Conservation (phyloP, 345 rosid genomes). For the Euclidium syriacum region DNA sequence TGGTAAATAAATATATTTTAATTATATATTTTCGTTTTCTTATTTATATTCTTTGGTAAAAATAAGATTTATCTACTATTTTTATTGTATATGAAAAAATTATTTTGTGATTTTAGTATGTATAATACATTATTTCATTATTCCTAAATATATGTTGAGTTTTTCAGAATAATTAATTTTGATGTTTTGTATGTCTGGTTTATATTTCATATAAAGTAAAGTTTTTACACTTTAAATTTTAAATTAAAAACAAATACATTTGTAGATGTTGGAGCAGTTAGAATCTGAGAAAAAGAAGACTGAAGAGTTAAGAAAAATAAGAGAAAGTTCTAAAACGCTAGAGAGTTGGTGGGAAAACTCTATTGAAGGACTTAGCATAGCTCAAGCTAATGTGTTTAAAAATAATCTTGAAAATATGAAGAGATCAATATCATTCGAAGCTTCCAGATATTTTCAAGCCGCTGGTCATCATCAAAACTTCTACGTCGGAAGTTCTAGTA, state of each 20-base stretch:
- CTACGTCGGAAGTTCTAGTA: slow-evolving; percentile 5
- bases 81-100: no score
- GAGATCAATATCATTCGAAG: slow-evolving; percentile 31
- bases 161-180: background rate
- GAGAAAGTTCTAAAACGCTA: slow-evolving; percentile 5
- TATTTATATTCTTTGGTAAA: no score
- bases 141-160: background rate
- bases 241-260: background rate
- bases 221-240: background rate
- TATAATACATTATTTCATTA: no score
- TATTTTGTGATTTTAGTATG: no score
- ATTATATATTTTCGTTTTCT: no score
- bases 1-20: no score
- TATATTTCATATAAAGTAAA: no score
- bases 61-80: no score
- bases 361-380: slow-evolving; percentile 22
- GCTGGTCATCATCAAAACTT: background rate
- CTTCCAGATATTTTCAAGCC: background rate
- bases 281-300: slow-evolving; percentile 45
- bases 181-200: no score
- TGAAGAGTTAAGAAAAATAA: slow-evolving; percentile 35
- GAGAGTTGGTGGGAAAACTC: slow-evolving; percentile 54
- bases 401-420: slow-evolving; percentile 34
- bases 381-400: slow-evolving; percentile 36
- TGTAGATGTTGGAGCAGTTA: slow-evolving; percentile 15